Base-by-base conservation (phyloP, 257 asterid species). In the Marsdenia floribunda region DNA sequence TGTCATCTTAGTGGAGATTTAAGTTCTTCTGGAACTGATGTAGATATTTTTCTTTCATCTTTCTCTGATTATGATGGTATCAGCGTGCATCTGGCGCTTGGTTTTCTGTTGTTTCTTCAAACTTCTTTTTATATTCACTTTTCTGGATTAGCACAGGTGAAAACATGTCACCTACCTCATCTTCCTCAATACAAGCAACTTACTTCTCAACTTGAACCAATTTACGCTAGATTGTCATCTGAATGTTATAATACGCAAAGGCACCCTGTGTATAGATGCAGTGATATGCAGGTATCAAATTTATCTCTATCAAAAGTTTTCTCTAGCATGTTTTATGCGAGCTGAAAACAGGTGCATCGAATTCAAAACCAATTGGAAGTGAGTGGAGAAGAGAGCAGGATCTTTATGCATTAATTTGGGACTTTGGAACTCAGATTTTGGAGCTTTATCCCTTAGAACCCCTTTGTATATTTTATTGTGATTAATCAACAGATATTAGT, bases 191-290 rank as follows among this genome's bases (percentile, higher is more conserved):
- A 66, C 54, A 86, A 85, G 82, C 87, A 87, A 84, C 97, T 93
- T 73, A 58, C 85, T 57, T 83, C 89, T 70, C 86, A 87, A 83
- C 91, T 93, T 52, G 85, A 84, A 78, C 96, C 97, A 47, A 75
- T 82, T 81, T 88, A 90, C 82, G 83, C 89, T 61, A 79, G 75
- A 76, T 81, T 93, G 76, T 84, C 92, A 57, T 63, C 83, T 74
- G 87, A 87, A 80, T 80, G 79, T 66, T 58, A 81, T 72, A 64
- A 70, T 82, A 85, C 89, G 74, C 92, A 88, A 63, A 88, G 79
- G 80, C 91, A 83, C 65, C 98, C 96, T 37, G 89, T 86, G 19
- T 84, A 93, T 69, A 90, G 85, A 84, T 93, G 96, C 88, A 90
- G 72, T n/a, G 96, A 86, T 81, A 82, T 75, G 77, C 97, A 91